A percentile compares a stretch with the other conserved stretches of the same genome.
Evolutionary conservation across 495 filamentous ascomycete species (phyloP).

Genomic region (Penicillium steckii): DNA sequence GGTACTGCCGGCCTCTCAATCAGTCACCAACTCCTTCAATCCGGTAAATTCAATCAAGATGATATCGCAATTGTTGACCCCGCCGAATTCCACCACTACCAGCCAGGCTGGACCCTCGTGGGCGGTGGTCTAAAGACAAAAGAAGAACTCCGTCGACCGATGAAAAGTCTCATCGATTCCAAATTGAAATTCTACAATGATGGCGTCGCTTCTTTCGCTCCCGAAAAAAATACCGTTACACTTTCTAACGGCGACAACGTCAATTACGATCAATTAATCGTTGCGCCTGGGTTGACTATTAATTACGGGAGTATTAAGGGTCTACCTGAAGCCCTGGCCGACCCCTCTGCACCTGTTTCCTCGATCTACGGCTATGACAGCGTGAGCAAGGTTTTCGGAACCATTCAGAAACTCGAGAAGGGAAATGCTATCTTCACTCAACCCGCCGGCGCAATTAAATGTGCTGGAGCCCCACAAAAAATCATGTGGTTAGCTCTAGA

Average conservation of each 20-base stretch:
- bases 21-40: conserved; percentile 60
- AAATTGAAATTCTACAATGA: conserved; percentile 63
- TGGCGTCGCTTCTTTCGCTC: conserved; percentile 50
- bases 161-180: conserved; percentile 53
- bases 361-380: conserved; percentile 64
- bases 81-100: conserved; percentile 64
- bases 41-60: conserved; percentile 52
- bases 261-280: conserved; percentile 63
- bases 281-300: conserved; percentile 60
- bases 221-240: conserved; percentile 57
- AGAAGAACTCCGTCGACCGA: conserved; percentile 50
- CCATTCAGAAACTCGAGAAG: conserved; percentile 51
- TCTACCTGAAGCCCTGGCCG: conserved; percentile 56
- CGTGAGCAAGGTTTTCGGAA: conserved; percentile 56
- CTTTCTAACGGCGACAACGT: conserved; percentile 57
- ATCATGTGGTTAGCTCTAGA: conserved; percentile 70
- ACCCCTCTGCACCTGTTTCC: conserved; percentile 56
- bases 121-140: conserved; percentile 62
- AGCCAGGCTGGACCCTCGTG: conserved; percentile 70
- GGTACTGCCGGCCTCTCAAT: conserved; percentile 61
- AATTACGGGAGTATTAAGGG: conserved; percentile 57
- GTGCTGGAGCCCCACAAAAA: conserved; percentile 70
- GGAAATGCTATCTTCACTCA: conserved; percentile 69
- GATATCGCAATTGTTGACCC: conserved; percentile 70
- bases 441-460: conserved; percentile 64